phyloP scores from a whole-genome alignment of 495 filamentous ascomycete genomes.

The Lasiosphaeria miniovina region DNA sequence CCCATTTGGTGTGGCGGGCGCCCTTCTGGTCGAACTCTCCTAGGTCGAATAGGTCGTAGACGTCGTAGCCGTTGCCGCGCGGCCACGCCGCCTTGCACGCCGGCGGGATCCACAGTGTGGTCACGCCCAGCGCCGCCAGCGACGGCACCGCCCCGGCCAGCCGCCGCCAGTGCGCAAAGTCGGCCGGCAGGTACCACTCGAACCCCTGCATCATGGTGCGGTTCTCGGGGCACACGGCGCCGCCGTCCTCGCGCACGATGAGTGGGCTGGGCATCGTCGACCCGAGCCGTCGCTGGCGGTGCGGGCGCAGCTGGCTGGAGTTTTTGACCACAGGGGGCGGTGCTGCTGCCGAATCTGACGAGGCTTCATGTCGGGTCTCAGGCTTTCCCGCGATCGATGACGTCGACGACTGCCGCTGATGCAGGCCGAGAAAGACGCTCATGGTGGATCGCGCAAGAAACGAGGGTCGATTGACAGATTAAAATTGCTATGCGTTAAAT shows the following conservation, averaged over 20 bases:
- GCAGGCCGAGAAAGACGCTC: too few relatives aligned
- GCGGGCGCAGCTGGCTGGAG: conserved; percentile 9
- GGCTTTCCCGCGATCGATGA: too few relatives aligned
- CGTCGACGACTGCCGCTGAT: too few relatives aligned
- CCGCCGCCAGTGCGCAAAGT: conserved; percentile 61
- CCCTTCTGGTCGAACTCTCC: conserved; percentile 82
- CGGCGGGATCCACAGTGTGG: conserved; percentile 70
- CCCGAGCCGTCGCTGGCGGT: conserved; percentile 1
- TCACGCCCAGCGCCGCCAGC: conserved; percentile 59
- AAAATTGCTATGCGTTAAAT: too few relatives aligned
- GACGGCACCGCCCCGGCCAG: conserved; percentile 51
- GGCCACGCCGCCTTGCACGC: conserved; percentile 66
- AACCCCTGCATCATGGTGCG: conserved; percentile 66
- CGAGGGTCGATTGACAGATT: too few relatives aligned
- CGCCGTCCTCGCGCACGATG: conserved; percentile 2
- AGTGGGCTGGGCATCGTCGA: conserved; percentile 16
- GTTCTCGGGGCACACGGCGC: conserved; percentile 38
- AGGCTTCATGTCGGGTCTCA: too few relatives aligned
- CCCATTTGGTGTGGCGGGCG: conserved; percentile 63
- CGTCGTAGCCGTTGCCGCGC: conserved; percentile 69
- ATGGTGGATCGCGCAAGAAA: too few relatives aligned
- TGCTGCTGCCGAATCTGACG: too few relatives aligned
- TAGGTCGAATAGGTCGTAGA: conserved; percentile 76
- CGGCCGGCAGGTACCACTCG: conserved; percentile 71
- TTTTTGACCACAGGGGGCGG: background rate